Base-by-base conservation (phyloP, 2,329 filamentous ascomycete species). In the Hypoxylon sp. region DNA sequence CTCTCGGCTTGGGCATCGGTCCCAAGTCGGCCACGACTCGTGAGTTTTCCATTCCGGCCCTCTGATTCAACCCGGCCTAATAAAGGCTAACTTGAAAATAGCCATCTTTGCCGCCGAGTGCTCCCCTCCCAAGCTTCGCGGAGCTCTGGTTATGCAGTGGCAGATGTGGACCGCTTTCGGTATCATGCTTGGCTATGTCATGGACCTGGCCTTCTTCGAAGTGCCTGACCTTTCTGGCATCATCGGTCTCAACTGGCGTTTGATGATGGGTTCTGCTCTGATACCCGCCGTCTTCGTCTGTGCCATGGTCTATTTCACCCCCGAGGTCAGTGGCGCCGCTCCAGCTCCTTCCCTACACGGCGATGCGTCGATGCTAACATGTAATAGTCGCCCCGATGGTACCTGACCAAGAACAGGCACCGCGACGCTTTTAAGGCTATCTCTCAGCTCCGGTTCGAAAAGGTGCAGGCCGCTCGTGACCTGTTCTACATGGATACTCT, bases 111-210 rank as follows among this genome's bases (percentile, higher is more conserved):
- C 87, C 0, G 88, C 88, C 2, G 88, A 91, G 70, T 87, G 81
- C 33, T 82, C 85, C 0, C 88, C 88, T 0, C 83, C 87, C 0
- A 74, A 73, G 37, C 84, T 90, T 40, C 82, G 88, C 55, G 88
- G 88, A 47, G 88, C 86, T 1, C 76, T 91, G 4, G 87, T 90
- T 27, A 92, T 92, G 88, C 83, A 85, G 67, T 90, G 87, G 87
- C 87, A 89, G 72, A 74, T 79, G 72, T 80, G 78, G 77, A 80
- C 77, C 0, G 78, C 78, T 1, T 83, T 83, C 45, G 80, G 81
- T 3, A 84, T 85, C 58, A 79, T 84, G 75, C 38, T 83, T 3
- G 85, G 86, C 13, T 88, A 82, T 69, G 81, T 79, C 5, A 84
- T 80, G 42, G 85, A 87, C 66, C 75, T 88, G 23, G 83, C 82